phyloP scores from a whole-genome alignment of 148 eudicot genomes.

The Vaccinium corymbosum region DNA sequence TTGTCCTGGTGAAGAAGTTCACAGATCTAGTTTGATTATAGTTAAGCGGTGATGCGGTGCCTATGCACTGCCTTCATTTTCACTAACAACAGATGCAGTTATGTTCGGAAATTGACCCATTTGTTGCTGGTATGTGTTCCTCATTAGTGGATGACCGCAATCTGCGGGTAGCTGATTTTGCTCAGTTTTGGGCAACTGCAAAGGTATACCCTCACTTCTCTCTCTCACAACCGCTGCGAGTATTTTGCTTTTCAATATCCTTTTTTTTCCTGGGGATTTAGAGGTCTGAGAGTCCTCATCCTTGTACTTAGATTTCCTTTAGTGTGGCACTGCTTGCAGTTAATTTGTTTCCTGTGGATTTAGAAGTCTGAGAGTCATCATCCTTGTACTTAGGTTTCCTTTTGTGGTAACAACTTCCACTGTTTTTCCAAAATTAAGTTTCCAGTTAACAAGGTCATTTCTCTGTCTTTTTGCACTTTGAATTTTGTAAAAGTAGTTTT shows the following conservation, averaged over 20 bases:
- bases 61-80: constrained; percentile 76
- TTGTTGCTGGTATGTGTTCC: constrained; percentile 97
- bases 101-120: constrained; percentile 91
- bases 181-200: constrained; percentile 99
- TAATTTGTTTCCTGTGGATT: constrained; percentile 18
- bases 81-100: constrained; percentile 95
- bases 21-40: constrained; percentile 45
- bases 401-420: not conserved
- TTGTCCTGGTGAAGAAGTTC: constrained; percentile 25
- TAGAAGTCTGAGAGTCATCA: constrained; percentile 10
- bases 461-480: not conserved
- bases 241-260: constrained; percentile 32
- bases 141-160: constrained; percentile 99
- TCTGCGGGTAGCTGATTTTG: constrained; percentile 99
- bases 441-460: not conserved
- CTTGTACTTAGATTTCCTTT: constrained; percentile 9
- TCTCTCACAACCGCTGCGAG: constrained; percentile 43
- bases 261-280: constrained; percentile 23
- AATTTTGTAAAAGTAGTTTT: not conserved
- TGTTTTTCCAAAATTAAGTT: not conserved
- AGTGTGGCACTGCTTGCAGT: not conserved
- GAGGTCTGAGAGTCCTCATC: constrained; percentile 13
- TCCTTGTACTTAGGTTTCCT: constrained; percentile 13
- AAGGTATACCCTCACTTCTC: constrained; percentile 85
- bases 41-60: constrained; percentile 75